Evolutionary conservation across 2,329 filamentous ascomycete species (phyloP), one percentile per base, ranked within the genome.

Genomic region (Xylogone sp.): DNA sequence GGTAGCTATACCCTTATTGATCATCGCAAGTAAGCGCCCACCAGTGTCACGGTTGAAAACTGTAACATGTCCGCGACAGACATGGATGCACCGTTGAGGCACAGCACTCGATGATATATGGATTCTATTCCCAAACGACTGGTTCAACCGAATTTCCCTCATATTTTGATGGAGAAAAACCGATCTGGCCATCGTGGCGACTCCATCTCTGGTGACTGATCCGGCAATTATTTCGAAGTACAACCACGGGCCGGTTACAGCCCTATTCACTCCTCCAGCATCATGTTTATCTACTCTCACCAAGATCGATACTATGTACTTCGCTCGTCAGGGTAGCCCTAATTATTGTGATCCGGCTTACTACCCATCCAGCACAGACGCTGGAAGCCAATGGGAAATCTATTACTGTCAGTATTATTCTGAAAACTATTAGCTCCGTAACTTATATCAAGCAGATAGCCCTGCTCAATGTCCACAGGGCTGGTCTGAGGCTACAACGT

Each of bases 241-340:
- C n/a, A n/a, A n/a, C 42, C 51, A 48, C 18, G 51, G 51, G 2
- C 51, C 51, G 7, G 43, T 44, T 2, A 50, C 42, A 20, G 27
- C 51, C 2, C 43, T 19, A 31, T 50, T 48, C 42, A 48, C 34
- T 12, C 51, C 44, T 18, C 51, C 51, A 10, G 16, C 34, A 48
- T 53, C 51, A 53, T 53, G 51, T 45, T 27, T 53, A 4, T 47
- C 44, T 18, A 53, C 51, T n/a, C 42, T 53, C 13, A 53, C 51
- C 3, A 43, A 8, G 6, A 19, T 13, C 5, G 27, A n/a, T 42
- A 22, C 27, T 2, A 47, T 50, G 39, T 53, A 53, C 39, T 46
- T 50, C n/a, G 51, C 47, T 9, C 51, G 50, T 46, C 18, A 24
- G 2, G 24, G 13, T 12, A 18, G 3, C 2, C n/a, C 21, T 9